Evolutionary conservation across 352 stramenopile species (phyloP).

Genomic region (Pythium aphanidermatum): DNA sequence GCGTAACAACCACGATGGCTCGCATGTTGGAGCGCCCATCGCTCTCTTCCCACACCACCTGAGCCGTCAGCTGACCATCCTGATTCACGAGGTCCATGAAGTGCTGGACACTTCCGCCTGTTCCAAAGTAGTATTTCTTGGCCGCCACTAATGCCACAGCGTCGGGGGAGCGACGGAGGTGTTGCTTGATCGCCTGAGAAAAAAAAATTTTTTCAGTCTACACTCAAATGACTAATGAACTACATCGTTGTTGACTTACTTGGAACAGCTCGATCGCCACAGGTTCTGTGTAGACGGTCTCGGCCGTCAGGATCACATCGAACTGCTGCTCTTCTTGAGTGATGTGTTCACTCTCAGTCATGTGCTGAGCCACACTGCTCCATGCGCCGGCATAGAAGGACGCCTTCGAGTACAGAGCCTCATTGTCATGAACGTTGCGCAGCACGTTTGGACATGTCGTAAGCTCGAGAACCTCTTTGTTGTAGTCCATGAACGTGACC

Average conservation of each 20-base stretch:
- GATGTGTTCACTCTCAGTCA: conserved; percentile 32
- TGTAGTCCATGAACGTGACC: conserved; percentile 84
- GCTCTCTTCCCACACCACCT: conserved; percentile 64
- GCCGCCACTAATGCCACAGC: conserved; percentile 63
- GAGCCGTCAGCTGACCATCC: conserved; percentile 41
- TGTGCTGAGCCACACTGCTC: conserved; percentile 48
- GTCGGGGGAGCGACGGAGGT: conserved; percentile 35
- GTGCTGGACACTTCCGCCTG: conserved; percentile 81
- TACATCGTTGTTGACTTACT: conserved; percentile 23
- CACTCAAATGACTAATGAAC: too few species aligned
- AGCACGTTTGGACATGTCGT: conserved; percentile 75
- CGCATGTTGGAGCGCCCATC: conserved; percentile 77
- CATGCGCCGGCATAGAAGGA: conserved; percentile 78
- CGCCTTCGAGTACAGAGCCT: conserved; percentile 26
- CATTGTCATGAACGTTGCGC: conserved; percentile 30
- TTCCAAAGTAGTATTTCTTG: conserved; percentile 88
- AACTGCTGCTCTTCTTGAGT: conserved; percentile 35
- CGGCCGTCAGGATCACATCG: conserved; percentile 76
- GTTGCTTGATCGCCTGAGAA: conserved; percentile 64
- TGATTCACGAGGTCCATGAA: conserved; percentile 53
- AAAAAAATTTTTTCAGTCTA: too few species aligned
- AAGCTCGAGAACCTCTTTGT: conserved; percentile 84
- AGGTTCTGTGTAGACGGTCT: conserved; percentile 82
- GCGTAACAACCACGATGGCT: conserved; percentile 65
- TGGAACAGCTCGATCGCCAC: conserved; percentile 65